Conservation (phyloP, 2,329 filamentous ascomycete species). For the Colletotrichum camelliae region DNA sequence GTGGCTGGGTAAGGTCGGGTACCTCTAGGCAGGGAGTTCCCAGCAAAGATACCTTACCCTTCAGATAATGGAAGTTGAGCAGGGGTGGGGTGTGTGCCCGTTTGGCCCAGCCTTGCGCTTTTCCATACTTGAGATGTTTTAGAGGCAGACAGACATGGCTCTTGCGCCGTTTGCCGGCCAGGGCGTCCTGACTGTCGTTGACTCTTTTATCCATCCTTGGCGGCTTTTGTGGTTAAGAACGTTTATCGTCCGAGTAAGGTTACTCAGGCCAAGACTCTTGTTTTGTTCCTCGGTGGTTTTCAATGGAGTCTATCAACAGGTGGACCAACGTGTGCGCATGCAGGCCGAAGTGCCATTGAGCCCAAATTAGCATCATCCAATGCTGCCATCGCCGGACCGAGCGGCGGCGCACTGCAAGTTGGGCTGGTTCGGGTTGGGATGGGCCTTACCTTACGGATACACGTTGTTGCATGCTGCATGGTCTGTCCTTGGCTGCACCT, state of each 20-base stretch:
- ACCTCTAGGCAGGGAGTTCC: background rate
- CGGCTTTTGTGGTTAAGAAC: background rate
- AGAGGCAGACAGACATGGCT: background rate
- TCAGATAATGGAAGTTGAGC: no score
- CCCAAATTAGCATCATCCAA: conserved; percentile 1
- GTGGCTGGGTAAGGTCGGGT: background rate
- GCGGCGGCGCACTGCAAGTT: background rate
- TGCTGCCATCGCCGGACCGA: background rate
- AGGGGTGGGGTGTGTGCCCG: no score
- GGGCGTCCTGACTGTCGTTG: background rate
- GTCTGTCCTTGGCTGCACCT: background rate
- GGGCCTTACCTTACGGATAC: background rate
- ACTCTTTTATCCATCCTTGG: background rate
- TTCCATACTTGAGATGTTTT: background rate
- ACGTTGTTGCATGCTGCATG: background rate
- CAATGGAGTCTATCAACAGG: background rate
- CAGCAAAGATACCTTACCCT: background rate
- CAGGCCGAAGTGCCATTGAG: background rate
- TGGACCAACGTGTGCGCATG: background rate
- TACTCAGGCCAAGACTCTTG: background rate
- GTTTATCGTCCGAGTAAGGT: background rate
- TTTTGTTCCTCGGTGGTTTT: background rate
- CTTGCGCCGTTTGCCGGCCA: background rate
- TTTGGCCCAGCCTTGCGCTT: background rate
- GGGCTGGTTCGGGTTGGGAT: background rate